Evolutionary conservation across 1,284 basidiomycete species (phyloP), one percentile per base, ranked within the genome.

Genomic region (Cryptococcus hybrid): DNA sequence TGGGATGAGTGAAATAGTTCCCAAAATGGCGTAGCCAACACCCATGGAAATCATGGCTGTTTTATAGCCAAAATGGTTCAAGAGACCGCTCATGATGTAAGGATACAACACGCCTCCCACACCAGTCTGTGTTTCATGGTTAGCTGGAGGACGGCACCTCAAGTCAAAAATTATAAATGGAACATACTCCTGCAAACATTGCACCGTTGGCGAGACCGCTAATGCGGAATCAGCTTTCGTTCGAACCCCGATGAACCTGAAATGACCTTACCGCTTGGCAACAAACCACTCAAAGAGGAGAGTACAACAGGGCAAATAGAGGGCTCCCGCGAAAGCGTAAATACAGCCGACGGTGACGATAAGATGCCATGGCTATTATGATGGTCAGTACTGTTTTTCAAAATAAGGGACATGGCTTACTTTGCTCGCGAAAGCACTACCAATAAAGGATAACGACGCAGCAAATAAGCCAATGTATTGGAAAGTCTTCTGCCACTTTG

Each of bases 211-310:
- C 78, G 3, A 78, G 57, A 13, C 78, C 78, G 43, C 76, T 30
- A 30, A 30, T 30, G 30, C 3, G 30, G 30, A 4, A 30, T 30
- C 4, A 30, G 1, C 30, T 30, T 30, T 4, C 3, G 30, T 30
- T 30, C 30, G 18, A 30, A 30, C 4, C 30, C 30, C 30, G 30
- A 30, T 4, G 30, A 30, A 30, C 3, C 30, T 4, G 30, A 30
- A 30, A 30, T 4, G 4, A 30, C 3, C 30, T 30, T 30, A 30
- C 30, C 30, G 30, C 36, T 66, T 61, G 2, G 52, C 62, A 35
- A 68, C 61, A 61, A 76, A 79, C 76, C 76, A 78, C 48, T 76
- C 71, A 61, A 75, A 77, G 12, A 78, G 52, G 15, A 76, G 58
- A 2, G 71, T 74, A 1, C 73, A 74, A 51, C 74, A 73, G 1